Percentiles rank a stretch among this genome's conserved stretches.
Conservation (phyloP, 2,329 filamentous ascomycete genomes). For the Trichoderma oligosporum region DNA sequence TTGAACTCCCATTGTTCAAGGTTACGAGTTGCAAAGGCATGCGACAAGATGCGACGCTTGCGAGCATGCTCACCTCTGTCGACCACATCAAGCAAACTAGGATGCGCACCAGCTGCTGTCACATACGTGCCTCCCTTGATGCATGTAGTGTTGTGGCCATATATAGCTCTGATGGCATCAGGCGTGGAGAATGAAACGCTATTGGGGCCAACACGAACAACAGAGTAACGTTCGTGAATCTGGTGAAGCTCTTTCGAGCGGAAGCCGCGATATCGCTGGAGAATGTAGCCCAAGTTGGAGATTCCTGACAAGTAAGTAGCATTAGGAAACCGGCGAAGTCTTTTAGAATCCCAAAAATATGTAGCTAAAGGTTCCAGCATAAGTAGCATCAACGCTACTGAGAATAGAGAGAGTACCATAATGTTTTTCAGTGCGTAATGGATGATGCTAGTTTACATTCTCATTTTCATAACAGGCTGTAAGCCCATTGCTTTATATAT, state of each 20-base stretch:
- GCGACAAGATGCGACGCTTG: not conserved
- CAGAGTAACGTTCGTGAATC: not conserved
- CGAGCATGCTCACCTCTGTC: not conserved
- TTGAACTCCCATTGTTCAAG: not conserved
- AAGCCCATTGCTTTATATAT: not conserved
- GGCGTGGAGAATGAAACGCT: not conserved
- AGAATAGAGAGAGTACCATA: not conserved
- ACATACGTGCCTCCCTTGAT: not conserved
- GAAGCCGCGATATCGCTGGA: not conserved
- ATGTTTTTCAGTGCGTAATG: not conserved
- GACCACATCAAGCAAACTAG: not conserved
- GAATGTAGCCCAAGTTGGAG: not conserved
- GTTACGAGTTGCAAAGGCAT: not conserved
- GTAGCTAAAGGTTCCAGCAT: not conserved
- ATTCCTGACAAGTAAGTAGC: not conserved
- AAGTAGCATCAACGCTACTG: not conserved
- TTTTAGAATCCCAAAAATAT: not conserved
- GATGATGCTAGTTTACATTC: no score
- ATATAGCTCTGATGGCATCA: not conserved
- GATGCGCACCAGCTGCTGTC: not conserved
- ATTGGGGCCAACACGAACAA: not conserved
- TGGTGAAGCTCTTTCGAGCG: not conserved
- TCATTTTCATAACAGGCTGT: no score
- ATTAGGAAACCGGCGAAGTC: not conserved
- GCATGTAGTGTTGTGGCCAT: not conserved